phyloP scores from a whole-genome alignment of 2,329 filamentous ascomycete genomes.

The Biscogniauxia sp. region DNA sequence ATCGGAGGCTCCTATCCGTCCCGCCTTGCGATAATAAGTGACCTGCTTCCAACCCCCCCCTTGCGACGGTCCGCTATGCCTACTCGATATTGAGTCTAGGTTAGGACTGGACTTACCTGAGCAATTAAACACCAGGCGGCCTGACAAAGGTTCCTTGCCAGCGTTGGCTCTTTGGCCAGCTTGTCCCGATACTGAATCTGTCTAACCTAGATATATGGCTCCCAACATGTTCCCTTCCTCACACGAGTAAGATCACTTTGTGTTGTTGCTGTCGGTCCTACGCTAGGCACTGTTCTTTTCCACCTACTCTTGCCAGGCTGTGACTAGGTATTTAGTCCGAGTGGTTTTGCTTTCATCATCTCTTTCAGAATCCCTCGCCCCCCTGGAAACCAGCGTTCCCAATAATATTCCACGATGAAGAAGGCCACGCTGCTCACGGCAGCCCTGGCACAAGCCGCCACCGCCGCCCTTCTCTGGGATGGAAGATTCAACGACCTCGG shows the following conservation, averaged over 20 bases:
- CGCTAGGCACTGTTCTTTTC: too few species aligned
- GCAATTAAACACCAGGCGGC: slow-evolving; percentile 12
- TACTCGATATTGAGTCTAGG: slow-evolving; percentile 24
- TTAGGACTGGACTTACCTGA: slow-evolving; percentile 13
- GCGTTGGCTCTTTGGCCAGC: not conserved
- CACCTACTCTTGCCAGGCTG: too few species aligned
- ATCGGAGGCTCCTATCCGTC: slow-evolving; percentile 21
- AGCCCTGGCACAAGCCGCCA: slow-evolving; percentile 21
- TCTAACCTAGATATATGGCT: not conserved
- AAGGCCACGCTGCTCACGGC: slow-evolving; percentile 16
- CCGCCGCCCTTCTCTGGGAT: slow-evolving; percentile 56
- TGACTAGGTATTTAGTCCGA: too few species aligned
- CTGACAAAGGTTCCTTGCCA: not conserved
- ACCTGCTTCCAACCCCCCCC: slow-evolving; percentile 3
- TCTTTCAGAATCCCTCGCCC: too few species aligned
- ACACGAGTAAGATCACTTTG: not conserved
- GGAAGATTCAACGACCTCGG: slow-evolving; percentile 58
- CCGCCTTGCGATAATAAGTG: slow-evolving; percentile 10
- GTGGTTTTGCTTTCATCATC: too few species aligned
- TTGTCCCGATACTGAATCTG: not conserved
- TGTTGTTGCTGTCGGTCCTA: not conserved
- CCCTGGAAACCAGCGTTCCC: not conserved
- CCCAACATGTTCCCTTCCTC: not conserved
- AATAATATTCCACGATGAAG: slow-evolving; percentile 21
- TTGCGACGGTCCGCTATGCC: slow-evolving; percentile 23